Evolutionary conservation across 2,329 filamentous ascomycete species (phyloP).

Genomic region (Aspergillus fijiensis): DNA sequence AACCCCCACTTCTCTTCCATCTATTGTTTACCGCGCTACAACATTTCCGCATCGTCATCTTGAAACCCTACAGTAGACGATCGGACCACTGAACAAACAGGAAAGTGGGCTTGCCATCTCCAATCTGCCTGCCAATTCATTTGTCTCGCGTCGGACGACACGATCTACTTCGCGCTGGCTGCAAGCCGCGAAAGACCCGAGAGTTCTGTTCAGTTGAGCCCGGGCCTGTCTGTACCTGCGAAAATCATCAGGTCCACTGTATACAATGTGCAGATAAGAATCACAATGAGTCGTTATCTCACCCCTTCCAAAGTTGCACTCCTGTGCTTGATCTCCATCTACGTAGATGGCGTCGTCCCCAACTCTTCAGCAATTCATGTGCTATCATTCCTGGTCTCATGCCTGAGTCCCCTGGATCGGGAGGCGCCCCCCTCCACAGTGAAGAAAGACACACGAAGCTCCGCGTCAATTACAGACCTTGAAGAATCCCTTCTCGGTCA

Average conservation of each 20-base stretch:
- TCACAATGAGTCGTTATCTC: slow-evolving; percentile 72
- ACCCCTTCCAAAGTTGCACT: slow-evolving; percentile 87
- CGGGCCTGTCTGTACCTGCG: neutral
- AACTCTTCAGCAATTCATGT: slow-evolving; percentile 70
- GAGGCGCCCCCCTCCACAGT: slow-evolving; percentile 21
- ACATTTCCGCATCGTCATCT: neutral
- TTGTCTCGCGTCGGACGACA: no score
- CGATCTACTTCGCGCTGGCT: neutral
- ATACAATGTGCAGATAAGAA: slow-evolving; percentile 5
- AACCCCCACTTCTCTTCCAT: neutral
- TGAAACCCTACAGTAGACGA: neutral
- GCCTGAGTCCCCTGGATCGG: slow-evolving; percentile 55
- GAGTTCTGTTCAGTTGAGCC: neutral
- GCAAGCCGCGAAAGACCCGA: neutral
- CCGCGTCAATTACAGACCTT: slow-evolving; percentile 46
- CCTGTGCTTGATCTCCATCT: slow-evolving; percentile 76
- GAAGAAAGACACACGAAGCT: slow-evolving; percentile 31
- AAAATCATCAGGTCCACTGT: neutral
- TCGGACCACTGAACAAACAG: no score
- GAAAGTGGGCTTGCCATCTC: no score
- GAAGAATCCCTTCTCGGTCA: slow-evolving; percentile 48
- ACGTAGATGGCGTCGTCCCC: slow-evolving; percentile 69
- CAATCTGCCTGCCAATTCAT: no score
- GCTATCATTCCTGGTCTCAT: slow-evolving; percentile 74
- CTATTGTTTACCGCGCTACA: neutral